Evolutionary conservation across 1,139 yeast species (phyloP), one percentile per base, ranked within the genome.

Genomic region (Suhomyces chickasaworum): DNA sequence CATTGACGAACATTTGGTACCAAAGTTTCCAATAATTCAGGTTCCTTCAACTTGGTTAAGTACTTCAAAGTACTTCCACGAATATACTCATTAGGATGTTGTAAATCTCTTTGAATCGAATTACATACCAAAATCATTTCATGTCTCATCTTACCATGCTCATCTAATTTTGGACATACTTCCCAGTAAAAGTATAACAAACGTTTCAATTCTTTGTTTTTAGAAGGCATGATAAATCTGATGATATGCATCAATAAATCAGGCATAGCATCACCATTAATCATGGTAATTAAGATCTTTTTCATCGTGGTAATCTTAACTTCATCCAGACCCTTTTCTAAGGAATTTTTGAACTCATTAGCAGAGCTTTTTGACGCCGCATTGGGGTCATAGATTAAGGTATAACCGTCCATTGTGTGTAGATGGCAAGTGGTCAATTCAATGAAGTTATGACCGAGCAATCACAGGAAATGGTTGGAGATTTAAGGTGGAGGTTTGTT

Each of bases 71-170:
- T 91, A 57, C 90, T 89, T 57, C 99, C 99, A 60, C 99, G 82
- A 54, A 95, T 87, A 64, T 86, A 95, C 69, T 95, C 99, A 71
- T 95, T 95, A 44, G 99, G 97, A 70, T 95, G 99, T 69, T 91
- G 97, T 58, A 95, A 79, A 66, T 95, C 99, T 68, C 93, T 90
- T 68, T 95, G 96, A 60, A 95, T 89, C 46, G 98, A 97, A 66
- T 95, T 95, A 73, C 98, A 93, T 43, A 93, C 99, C 56, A 95
- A 81, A 70, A 95, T 93, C 98, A 95, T 93, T 71, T 95, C 99
- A 68, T 91, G 98, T 73, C 90, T 89, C 77, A 95, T 81, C 65
- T 89, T 89, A 5, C 99, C 99, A 44, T 86, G 85, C 40, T 80
- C 77, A 58, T 89, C 96, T 58, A 85, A 76, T 70, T 95, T 95